A percentile compares a stretch with the other conserved stretches of the same genome.
These are phyloP conservation scores for Thalassiosira livingstoniorum DNA, from an alignment of 352 stramenopile species.

Conservation along the genomic window DNA sequence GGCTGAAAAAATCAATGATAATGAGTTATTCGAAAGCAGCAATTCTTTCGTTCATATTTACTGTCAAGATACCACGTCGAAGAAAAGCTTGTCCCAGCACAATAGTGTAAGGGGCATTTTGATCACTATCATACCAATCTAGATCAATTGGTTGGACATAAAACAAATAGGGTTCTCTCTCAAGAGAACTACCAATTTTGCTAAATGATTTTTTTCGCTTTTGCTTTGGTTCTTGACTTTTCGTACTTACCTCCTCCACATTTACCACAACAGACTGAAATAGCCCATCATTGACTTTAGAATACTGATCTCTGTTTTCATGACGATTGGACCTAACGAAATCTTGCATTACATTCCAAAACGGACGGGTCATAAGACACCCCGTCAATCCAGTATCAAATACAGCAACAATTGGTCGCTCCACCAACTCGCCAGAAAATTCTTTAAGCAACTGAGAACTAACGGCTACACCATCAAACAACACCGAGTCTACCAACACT, in stretches of 20 bases:
- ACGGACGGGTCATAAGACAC: conserved; percentile 49
- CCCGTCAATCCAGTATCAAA: conserved; percentile 60
- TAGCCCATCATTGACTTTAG: neutral
- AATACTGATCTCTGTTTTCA: neutral
- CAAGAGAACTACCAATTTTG: conserved; percentile 29
- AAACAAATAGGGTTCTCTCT: conserved; percentile 43
- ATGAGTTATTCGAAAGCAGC: conserved; percentile 36
- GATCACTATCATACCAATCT: conserved; percentile 60
- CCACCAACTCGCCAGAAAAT: conserved; percentile 2
- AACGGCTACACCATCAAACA: conserved; percentile 39
- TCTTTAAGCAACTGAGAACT: conserved; percentile 25
- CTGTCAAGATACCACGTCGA: conserved; percentile 43
- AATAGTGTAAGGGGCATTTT: conserved; percentile 51
- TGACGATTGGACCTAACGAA: conserved; percentile 1
- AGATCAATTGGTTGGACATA: conserved; percentile 58
- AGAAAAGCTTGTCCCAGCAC: conserved; percentile 63
- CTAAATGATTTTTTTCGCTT: neutral
- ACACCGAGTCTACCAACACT: conserved; percentile 45
- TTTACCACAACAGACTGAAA: conserved; percentile 27
- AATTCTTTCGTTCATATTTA: conserved; percentile 50
- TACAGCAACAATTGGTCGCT: conserved; percentile 58
- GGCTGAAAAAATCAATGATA: neutral
- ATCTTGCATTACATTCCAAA: conserved; percentile 54
- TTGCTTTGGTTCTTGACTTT: neutral
- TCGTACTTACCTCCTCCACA: conserved; percentile 3